A percentile compares a stretch with the other conserved stretches of the same genome.
phyloP scores from a whole-genome alignment of 805 yeast species.

The Starmerella sp. region DNA sequence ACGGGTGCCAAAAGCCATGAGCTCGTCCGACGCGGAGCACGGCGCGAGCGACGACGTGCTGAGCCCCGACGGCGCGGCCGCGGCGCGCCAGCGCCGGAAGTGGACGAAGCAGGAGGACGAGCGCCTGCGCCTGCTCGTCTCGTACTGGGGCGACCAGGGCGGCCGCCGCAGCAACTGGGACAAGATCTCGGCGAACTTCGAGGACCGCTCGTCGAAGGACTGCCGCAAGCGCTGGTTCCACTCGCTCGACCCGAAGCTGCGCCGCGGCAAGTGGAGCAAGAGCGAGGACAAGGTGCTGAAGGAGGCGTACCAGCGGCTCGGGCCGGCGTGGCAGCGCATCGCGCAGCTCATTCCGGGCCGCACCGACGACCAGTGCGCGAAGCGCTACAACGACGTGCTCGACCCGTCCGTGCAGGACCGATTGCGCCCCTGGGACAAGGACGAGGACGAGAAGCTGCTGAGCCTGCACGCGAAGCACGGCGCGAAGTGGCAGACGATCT shows the following conservation, averaged over 20 bases:
- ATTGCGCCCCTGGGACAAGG: slow-evolving; percentile 64
- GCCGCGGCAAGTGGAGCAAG: slow-evolving; percentile 77
- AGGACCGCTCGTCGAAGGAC: slow-evolving; percentile 56
- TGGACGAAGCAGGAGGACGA: slow-evolving; percentile 75
- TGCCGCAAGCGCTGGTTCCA: slow-evolving; percentile 81
- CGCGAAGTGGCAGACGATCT: slow-evolving; percentile 79
- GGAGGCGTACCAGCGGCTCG: slow-evolving; percentile 53
- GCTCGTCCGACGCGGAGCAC: slow-evolving; percentile 5
- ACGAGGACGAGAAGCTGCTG: slow-evolving; percentile 65
- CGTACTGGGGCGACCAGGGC: slow-evolving; percentile 39
- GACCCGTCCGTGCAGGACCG: slow-evolving; percentile 73
- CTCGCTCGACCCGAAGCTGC: slow-evolving; percentile 69
- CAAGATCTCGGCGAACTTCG: slow-evolving; percentile 29
- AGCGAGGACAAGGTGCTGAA: slow-evolving; percentile 62
- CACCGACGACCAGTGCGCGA: slow-evolving; percentile 92
- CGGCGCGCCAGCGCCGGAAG: slow-evolving; percentile 21
- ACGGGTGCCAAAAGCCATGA: background rate
- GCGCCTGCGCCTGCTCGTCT: slow-evolving; percentile 34
- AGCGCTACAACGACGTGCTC: slow-evolving; percentile 75
- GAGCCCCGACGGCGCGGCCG: background rate
- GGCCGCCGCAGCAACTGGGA: slow-evolving; percentile 35
- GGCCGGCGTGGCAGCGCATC: slow-evolving; percentile 79
- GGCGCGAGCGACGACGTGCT: background rate
- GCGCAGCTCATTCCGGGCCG: slow-evolving; percentile 67
- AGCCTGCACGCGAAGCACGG: slow-evolving; percentile 59